Evolutionary conservation across 495 filamentous ascomycete species (phyloP).

Genomic region (Cladorrhinum samala): DNA sequence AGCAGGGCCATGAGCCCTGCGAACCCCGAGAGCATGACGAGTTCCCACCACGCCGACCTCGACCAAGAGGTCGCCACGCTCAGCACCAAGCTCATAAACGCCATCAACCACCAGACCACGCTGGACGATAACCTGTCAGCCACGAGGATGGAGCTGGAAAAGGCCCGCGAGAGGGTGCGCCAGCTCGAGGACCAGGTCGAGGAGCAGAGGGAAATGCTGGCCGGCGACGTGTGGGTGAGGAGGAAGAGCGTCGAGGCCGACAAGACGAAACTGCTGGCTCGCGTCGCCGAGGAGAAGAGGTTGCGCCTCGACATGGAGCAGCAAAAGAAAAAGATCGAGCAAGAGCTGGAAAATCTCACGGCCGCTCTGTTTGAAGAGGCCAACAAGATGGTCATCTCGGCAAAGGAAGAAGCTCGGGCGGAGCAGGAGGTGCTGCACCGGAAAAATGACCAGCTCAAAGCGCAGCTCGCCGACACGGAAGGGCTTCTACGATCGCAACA

Average conservation of each 20-base stretch:
- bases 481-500: constrained; percentile 81
- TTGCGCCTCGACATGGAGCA: constrained; percentile 63
- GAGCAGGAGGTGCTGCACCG: constrained; percentile 32
- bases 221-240: constrained; percentile 65
- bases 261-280: constrained; percentile 32
- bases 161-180: constrained; percentile 59
- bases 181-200: constrained; percentile 55
- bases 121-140: constrained; percentile 82
- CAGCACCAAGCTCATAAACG: constrained; percentile 91
- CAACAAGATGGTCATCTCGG: constrained; percentile 86
- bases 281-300: constrained; percentile 59
- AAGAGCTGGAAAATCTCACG: constrained; percentile 84
- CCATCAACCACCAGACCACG: constrained; percentile 93
- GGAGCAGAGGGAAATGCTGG: constrained; percentile 50
- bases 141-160: constrained; percentile 76
- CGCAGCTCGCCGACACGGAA: constrained; percentile 54
- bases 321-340: constrained; percentile 61
- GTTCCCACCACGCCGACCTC: constrained; percentile 61
- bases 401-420: constrained; percentile 32
- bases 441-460: constrained; percentile 46
- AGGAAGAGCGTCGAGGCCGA: constrained; percentile 42
- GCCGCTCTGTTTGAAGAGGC: constrained; percentile 92
- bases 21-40: constrained; percentile 16
- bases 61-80: constrained; percentile 84
- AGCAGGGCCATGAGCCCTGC: constrained; percentile 36